phyloP scores from a whole-genome alignment of 345 rosid species.

The Populus euphratica region DNA sequence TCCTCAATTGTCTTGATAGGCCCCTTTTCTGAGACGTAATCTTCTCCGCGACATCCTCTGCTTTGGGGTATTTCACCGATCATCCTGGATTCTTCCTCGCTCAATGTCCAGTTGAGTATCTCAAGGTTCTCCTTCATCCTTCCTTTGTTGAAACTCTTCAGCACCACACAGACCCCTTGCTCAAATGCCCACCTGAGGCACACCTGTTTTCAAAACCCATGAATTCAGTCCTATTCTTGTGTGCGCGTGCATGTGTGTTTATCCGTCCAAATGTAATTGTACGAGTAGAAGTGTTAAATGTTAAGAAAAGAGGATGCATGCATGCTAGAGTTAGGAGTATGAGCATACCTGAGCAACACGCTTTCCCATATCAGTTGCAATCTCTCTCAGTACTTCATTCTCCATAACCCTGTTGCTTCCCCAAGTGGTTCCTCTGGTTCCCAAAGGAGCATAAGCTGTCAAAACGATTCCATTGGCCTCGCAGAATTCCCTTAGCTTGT shows the following conservation, averaged over 20 bases:
- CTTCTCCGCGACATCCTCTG: constrained; percentile 30
- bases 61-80: constrained; percentile 48
- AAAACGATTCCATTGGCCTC: constrained; percentile 43
- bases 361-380: constrained; percentile 60
- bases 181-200: constrained; percentile 62
- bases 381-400: constrained; percentile 54
- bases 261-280: neutral
- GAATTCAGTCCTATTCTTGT: neutral
- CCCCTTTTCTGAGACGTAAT: constrained; percentile 32
- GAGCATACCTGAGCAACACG: constrained; percentile 66
- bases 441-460: constrained; percentile 62
- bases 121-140: constrained; percentile 57
- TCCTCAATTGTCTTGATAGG: constrained; percentile 38
- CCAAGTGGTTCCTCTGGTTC: constrained; percentile 59
- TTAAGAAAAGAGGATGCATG: neutral
- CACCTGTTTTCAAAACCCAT: neutral
- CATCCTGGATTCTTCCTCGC: constrained; percentile 38
- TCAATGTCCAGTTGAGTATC: constrained; percentile 55
- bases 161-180: constrained; percentile 46
- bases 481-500: constrained; percentile 56
- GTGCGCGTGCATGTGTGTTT: neutral
- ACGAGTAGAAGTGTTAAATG: no score
- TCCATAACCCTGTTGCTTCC: constrained; percentile 66
- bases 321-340: neutral
- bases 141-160: constrained; percentile 53